Evolutionary conservation across 345 rosid species (phyloP).

Genomic region (Cardiospermum halicacabum): DNA sequence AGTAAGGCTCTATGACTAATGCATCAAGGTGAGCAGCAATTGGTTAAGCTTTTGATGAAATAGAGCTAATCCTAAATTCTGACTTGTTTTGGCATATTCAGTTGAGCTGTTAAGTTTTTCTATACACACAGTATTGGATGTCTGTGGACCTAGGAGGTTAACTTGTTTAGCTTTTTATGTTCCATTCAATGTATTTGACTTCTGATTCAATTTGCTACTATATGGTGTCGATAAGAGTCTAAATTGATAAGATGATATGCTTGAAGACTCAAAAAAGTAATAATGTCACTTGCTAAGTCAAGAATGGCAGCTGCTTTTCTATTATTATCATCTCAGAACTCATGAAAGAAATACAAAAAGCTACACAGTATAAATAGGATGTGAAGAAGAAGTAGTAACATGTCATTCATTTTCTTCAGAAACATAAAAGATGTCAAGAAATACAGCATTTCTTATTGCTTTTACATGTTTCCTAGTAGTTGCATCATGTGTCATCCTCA

Average conservation of each 20-base stretch:
- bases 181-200: not conserved
- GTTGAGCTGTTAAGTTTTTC: too few relatives aligned
- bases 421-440: conserved; percentile 16
- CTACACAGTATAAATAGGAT: conserved; percentile 11
- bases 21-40: not conserved
- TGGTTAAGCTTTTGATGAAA: not conserved
- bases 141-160: not conserved
- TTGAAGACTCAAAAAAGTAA: not conserved
- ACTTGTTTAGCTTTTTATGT: not conserved
- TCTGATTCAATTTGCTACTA: not conserved
- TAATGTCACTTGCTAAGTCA: not conserved
- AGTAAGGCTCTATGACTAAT: conserved; percentile 27
- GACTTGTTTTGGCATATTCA: too few relatives aligned
- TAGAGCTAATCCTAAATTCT: not conserved
- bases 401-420: not conserved
- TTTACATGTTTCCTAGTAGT: conserved; percentile 19
- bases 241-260: not conserved
- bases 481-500: conserved; percentile 16
- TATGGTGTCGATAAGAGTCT: not conserved
- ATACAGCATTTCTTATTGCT: conserved; percentile 13
- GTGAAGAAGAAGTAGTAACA: not conserved
- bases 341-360: not conserved
- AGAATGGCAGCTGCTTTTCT: not conserved
- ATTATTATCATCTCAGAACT: not conserved
- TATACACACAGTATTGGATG: not conserved